Conservation (phyloP, 352 stramenopile genomes). For the Phytophthora boehmeriae region DNA sequence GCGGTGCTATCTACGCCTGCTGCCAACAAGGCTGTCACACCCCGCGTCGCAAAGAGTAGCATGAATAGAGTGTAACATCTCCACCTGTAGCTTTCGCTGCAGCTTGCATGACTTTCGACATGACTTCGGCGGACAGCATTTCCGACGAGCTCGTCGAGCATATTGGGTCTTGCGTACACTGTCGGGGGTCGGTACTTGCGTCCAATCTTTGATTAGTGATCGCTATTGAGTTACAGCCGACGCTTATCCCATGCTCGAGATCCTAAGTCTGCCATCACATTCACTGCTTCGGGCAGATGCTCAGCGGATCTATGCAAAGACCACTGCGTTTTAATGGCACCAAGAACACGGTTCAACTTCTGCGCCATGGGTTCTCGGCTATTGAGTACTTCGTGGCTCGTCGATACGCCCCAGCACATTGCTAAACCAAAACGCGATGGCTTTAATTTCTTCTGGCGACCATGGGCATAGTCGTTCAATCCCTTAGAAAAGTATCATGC, state of each 20-base stretch:
- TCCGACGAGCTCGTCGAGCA: not conserved
- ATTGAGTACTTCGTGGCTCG: no score
- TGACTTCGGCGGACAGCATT: not conserved
- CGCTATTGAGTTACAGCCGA: not conserved
- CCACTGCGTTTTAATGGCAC: not conserved
- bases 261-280: not conserved
- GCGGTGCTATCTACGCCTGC: not conserved
- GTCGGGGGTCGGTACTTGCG: not conserved
- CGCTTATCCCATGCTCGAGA: not conserved
- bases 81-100: not conserved
- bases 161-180: not conserved
- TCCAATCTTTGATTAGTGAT: not conserved
- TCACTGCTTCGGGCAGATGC: not conserved
- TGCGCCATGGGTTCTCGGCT: not conserved
- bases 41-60: not conserved
- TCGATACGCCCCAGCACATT: no score
- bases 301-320: not conserved
- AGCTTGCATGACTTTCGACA: not conserved
- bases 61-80: not conserved
- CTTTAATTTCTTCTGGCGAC: no score
- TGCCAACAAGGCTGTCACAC: not conserved
- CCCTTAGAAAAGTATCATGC: no score
- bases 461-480: no score
- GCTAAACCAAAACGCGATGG: no score
- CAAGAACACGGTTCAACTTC: not conserved